Evolutionary conservation across 2,329 filamentous ascomycete genomes (phyloP).

Genomic region (Ophiosphaerella herpotricha): DNA sequence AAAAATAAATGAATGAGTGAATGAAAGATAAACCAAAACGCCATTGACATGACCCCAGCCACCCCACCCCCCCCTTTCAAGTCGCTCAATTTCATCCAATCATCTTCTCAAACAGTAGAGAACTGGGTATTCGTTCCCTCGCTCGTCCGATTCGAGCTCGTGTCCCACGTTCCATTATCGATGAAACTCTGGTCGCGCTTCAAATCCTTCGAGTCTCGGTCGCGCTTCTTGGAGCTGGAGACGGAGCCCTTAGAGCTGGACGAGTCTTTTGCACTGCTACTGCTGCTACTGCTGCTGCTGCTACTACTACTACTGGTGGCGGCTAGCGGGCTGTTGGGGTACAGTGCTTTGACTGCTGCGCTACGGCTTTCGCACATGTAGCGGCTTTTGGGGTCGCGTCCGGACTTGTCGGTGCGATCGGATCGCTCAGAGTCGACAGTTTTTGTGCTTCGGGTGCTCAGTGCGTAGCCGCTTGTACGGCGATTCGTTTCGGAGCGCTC

Average conservation of each 20-base stretch:
- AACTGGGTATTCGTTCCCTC: conserved; percentile 21
- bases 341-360: conserved; percentile 46
- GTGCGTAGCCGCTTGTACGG: conserved; percentile 38
- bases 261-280: conserved; percentile 5
- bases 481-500: conserved; percentile 24
- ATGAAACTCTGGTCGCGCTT: conserved; percentile 17
- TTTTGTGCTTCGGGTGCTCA: conserved; percentile 28
- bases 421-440: conserved; percentile 26
- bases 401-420: conserved; percentile 25
- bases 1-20: too few species aligned
- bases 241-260: conserved; percentile 10
- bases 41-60: not conserved
- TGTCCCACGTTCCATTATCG: conserved; percentile 35
- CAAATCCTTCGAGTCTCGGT: conserved; percentile 19
- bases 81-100: conserved; percentile 4
- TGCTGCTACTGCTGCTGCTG: conserved; percentile 19
- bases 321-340: conserved; percentile 38
- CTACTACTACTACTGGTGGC: conserved; percentile 21
- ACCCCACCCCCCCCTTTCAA: too few species aligned
- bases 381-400: conserved; percentile 28
- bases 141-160: conserved; percentile 25
- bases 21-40: not conserved
- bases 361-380: conserved; percentile 44
- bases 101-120: conserved; percentile 11
- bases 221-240: conserved; percentile 18